Conservation (phyloP, 1,139 yeast genomes). For the Scheffersomyces titani region DNA sequence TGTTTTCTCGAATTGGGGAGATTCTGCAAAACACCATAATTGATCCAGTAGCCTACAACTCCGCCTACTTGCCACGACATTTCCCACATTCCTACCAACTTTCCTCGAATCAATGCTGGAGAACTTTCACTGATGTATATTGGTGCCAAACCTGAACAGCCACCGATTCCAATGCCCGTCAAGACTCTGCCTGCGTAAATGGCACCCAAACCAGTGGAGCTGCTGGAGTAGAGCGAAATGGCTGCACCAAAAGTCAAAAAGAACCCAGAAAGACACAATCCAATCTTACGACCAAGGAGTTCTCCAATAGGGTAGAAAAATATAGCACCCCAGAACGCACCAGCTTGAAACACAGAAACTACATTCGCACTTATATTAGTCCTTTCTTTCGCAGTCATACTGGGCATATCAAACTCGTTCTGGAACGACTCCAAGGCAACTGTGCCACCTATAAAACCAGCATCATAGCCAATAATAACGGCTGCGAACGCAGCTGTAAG, state of each 20-base stretch:
- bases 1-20: constrained; percentile 22
- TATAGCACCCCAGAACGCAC: constrained; percentile 35
- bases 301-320: constrained; percentile 31
- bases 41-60: constrained; percentile 43
- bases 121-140: constrained; percentile 34
- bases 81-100: constrained; percentile 51
- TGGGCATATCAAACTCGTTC: constrained; percentile 26
- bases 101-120: constrained; percentile 33
- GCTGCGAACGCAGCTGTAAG: constrained; percentile 33
- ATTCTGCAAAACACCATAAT: constrained; percentile 22
- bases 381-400: constrained; percentile 15
- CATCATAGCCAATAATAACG: constrained; percentile 35
- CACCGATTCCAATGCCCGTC: constrained; percentile 38
- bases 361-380: constrained; percentile 25
- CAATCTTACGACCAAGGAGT: constrained; percentile 25
- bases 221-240: constrained; percentile 26
- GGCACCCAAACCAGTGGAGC: constrained; percentile 27
- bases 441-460: constrained; percentile 37
- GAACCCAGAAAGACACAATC: constrained; percentile 29
- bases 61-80: constrained; percentile 54
- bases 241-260: constrained; percentile 48
- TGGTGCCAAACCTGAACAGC: constrained; percentile 35
- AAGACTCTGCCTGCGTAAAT: constrained; percentile 40
- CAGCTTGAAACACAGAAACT: constrained; percentile 38
- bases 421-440: constrained; percentile 28